These are phyloP conservation scores for Rhizopogon sp. DNA, from an alignment of 768 basidiomycete genomes.

Conservation along the genomic window DNA sequence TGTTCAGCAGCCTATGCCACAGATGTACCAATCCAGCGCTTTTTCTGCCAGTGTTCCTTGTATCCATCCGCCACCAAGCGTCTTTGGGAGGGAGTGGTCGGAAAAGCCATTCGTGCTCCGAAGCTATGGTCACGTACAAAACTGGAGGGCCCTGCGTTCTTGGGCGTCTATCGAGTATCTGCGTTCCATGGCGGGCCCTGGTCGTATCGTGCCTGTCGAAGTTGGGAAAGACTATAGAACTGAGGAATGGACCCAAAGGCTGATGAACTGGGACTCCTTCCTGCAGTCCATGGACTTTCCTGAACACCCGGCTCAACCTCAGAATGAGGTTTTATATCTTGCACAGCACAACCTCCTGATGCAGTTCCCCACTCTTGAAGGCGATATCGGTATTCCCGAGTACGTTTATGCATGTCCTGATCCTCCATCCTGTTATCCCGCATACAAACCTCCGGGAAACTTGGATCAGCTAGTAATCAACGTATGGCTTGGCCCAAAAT, in stretches of 20 bases:
- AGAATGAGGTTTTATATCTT: constrained; percentile 56
- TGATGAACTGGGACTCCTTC: constrained; percentile 79
- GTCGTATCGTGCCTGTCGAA: constrained; percentile 87
- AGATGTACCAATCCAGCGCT: not conserved
- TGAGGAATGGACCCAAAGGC: constrained; percentile 73
- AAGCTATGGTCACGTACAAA: constrained; percentile 37
- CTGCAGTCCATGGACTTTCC: constrained; percentile 40
- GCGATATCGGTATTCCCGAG: constrained; percentile 82
- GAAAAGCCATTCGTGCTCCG: constrained; percentile 70
- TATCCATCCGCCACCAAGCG: constrained; percentile 48
- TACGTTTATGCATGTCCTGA: constrained; percentile 71
- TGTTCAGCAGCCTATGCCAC: constrained; percentile 5
- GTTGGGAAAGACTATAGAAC: constrained; percentile 79
- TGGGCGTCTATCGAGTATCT: constrained; percentile 77
- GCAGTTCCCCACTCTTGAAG: constrained; percentile 76
- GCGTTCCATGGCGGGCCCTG: constrained; percentile 63
- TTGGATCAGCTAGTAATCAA: constrained; percentile 66
- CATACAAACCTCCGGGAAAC: constrained; percentile 62
- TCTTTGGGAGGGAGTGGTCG: constrained; percentile 47
- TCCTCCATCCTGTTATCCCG: constrained; percentile 35
- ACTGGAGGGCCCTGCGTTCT: constrained; percentile 78
- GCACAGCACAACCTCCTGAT: constrained; percentile 85
- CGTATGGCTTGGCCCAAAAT: constrained; percentile 77
- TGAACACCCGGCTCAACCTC: constrained; percentile 6
- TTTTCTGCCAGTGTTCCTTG: constrained; percentile 30